Conservation (phyloP, 768 basidiomycete genomes). For the Panellus pusillus region DNA sequence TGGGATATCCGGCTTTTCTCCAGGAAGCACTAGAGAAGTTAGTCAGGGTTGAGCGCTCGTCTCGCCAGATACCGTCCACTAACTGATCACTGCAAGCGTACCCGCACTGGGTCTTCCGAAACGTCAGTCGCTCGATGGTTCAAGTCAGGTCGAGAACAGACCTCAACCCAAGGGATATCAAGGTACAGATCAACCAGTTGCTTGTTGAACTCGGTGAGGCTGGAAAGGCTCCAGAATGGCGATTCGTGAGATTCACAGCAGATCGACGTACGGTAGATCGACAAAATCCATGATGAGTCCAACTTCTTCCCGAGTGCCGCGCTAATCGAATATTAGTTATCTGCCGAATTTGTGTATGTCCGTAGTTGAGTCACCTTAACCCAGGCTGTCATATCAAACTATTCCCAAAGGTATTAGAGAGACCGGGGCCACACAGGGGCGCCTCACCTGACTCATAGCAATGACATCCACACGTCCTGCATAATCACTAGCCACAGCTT, state of each 20-base stretch:
- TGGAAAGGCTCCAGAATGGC: constrained; percentile 28
- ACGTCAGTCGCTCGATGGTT: constrained; percentile 7
- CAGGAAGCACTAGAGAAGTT: constrained; percentile 62
- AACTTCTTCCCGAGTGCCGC: constrained; percentile 73
- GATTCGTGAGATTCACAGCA: constrained; percentile 5
- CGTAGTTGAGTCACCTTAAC: constrained; percentile 63
- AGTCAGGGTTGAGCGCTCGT: constrained; percentile 27
- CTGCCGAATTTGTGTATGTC: constrained; percentile 7
- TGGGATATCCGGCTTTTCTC: constrained; percentile 83
- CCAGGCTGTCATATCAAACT: constrained; percentile 96
- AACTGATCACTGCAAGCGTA: constrained; percentile 96
- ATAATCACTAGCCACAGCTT: constrained; percentile 83
- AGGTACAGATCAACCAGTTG: constrained; percentile 75
- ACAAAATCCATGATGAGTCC: constrained; percentile 86
- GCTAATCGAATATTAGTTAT: constrained; percentile 33
- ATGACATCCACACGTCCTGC: constrained; percentile 64
- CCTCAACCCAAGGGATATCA: constrained; percentile 77
- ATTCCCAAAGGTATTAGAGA: constrained; percentile 16
- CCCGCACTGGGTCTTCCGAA: constrained; percentile 75
- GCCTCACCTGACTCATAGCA: constrained; percentile 77
- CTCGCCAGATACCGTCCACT: constrained; percentile 32
- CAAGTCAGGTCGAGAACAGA: constrained; percentile 25
- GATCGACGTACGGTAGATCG: constrained; percentile 50
- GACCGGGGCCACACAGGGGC: constrained; percentile 6
- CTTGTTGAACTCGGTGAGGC: constrained; percentile 81